Base-by-base conservation (phyloP, 495 filamentous ascomycete genomes). In the Bacidia rubella region DNA sequence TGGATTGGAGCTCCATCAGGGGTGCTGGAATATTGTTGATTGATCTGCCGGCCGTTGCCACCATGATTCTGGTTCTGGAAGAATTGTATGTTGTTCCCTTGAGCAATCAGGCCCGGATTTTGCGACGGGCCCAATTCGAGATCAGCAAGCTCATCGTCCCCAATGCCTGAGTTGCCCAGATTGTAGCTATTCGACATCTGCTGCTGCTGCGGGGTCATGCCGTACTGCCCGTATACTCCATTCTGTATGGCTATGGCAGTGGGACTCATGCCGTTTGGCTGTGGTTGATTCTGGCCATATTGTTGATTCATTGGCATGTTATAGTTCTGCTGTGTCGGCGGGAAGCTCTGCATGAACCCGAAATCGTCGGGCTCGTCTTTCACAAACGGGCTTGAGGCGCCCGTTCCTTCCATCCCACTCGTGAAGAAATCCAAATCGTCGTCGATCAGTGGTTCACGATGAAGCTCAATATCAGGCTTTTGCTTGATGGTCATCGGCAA, bases 1-100 rank as follows among this genome's bases (percentile, higher is more conserved):
- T 87, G 82, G 54, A 93, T 89, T 3, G 88, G 87, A 43, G 83
- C 81, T 21, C 86, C 86, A 44, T 95, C 89, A 7, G 88, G 89
- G 2, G 87, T 94, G 58, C 82, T 83, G 24, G 89, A 94, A 65
- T 80, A 95, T 51, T 82, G 71, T 27, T 85, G 80, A 25, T 81
- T 83, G 62, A 85, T 77, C 26, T 81, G 76, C 49, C 63, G 67
- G 19, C 69, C 72, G 51, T 73, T 71, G 25, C 62, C 64, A 26
- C 61, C 54, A 25, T 71, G 68, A 24, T 60, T 61, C 51, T 75
- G 73, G 48, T 70, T 72, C 47, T 70, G 67, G 23, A 74, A 62
- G 52, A 67, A 74, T 45, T 72, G 72, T 15, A 70, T 71, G 32
- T 62, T 65, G 27, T 66, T 57, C 32, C 67, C 68, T 21, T 59